Base-by-base conservation (phyloP, 1,284 basidiomycete genomes). In the Sanghuangporus sanghuang region DNA sequence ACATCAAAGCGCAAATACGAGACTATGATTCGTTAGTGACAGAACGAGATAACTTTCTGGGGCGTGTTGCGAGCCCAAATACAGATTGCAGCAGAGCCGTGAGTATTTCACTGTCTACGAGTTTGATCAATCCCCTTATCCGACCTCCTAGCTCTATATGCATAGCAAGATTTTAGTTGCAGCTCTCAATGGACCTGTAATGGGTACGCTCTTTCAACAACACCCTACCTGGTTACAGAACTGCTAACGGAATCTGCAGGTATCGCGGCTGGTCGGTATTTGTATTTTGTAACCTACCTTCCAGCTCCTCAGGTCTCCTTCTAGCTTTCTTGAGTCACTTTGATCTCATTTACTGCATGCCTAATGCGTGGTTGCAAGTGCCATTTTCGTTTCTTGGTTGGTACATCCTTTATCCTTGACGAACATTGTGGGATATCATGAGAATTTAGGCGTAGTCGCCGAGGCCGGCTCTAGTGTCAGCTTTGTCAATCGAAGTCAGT, bases 321-420 rank as follows among this genome's bases (percentile, higher is more conserved):
- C 3, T 68, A 89, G 87, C 87, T 1, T 83, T 88, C 68, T 74
- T 90, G 27, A 87, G 87, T 1, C 81, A 88, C 65, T 89, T 89
- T 68, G 87, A 90, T 69, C 88, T 90, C 69, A 86, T 90, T 32
- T 90, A 88, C 66, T 78, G 81, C n/a, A 72, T 89, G 65, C 84
- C 85, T 1, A 76, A 79, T 62, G 79, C 75, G 1, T 90, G 85
- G 85, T 71, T 90, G 9, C 81, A 82, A 35, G 77, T 84, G 0
- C 87, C 86, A 0, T 90, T 90, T 69, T 79, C 86, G 0, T 88
- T 87, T 68, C 27, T 32, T 46, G 44, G 44, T 18, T 46, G 44
- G 16, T 11, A 16, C 44, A 46, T 46, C 21, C 44, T n/a, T 18
- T n/a, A 21, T 18, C 21, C 69, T 90, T n/a, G 87, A 86, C 85